These are phyloP conservation scores for Paracamarosporium sp. DNA, from an alignment of 2,329 filamentous ascomycete species.

Conservation along the genomic window DNA sequence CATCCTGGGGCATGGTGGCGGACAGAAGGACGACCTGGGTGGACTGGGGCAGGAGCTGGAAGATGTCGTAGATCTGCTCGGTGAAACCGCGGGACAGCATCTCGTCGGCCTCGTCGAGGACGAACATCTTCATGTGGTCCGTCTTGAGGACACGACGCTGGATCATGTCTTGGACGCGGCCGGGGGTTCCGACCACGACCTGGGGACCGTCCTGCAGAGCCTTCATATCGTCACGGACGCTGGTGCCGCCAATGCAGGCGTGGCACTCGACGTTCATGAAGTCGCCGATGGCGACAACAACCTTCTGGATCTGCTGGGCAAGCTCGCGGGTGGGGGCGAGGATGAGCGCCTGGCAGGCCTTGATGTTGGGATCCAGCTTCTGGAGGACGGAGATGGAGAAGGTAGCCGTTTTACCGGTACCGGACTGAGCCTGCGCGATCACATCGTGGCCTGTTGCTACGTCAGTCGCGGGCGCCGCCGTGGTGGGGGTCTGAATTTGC, in stretches of 20 bases:
- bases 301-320: slow-evolving; percentile 99
- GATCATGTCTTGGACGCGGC: slow-evolving; percentile 99
- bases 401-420: slow-evolving; percentile 99
- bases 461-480: slow-evolving; percentile 28
- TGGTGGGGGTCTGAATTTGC: slow-evolving; percentile 3
- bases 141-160: slow-evolving; percentile 97
- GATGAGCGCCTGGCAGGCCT: slow-evolving; percentile 97
- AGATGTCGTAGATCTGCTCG: slow-evolving; percentile 99
- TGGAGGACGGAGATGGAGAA: slow-evolving; percentile 99
- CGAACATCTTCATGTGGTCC: slow-evolving; percentile 99
- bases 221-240: slow-evolving; percentile 98
- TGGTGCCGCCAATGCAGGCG: slow-evolving; percentile 98
- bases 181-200: slow-evolving; percentile 96
- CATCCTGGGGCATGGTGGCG: slow-evolving; percentile 98
- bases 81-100: slow-evolving; percentile 99
- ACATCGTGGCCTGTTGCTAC: slow-evolving; percentile 79
- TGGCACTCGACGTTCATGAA: slow-evolving; percentile 99
- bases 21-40: slow-evolving; percentile 98
- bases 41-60: slow-evolving; percentile 96
- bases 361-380: slow-evolving; percentile 94
- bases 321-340: slow-evolving; percentile 98
- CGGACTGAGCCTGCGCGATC: slow-evolving; percentile 98
- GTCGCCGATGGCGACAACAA: slow-evolving; percentile 97
- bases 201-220: slow-evolving; percentile 94
- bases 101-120: slow-evolving; percentile 98